phyloP scores from a whole-genome alignment of 352 stramenopile species.

The Phytophthora pisi region DNA sequence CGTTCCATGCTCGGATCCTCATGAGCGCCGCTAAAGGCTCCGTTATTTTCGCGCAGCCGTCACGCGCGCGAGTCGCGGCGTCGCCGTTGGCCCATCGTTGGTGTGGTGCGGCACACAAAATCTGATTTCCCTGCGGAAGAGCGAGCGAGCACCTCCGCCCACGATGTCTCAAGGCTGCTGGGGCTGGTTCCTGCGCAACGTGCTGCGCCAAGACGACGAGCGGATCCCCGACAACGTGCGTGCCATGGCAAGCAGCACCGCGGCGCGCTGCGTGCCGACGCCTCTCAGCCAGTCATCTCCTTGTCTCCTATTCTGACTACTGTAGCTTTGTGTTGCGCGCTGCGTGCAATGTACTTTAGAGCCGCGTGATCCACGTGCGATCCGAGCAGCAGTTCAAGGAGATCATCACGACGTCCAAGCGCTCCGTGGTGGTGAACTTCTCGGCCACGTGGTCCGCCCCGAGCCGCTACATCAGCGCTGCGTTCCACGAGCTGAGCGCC shows the following conservation, averaged over 20 bases:
- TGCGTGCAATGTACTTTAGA: slow-evolving; percentile 33
- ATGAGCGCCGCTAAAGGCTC: neutral
- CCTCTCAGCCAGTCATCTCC: neutral
- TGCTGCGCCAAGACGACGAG: slow-evolving; percentile 59
- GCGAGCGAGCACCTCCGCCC: slow-evolving; percentile 20
- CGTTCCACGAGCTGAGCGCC: slow-evolving; percentile 85
- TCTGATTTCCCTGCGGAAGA: slow-evolving; percentile 14
- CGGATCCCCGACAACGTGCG: slow-evolving; percentile 51
- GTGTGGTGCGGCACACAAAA: slow-evolving; percentile 18
- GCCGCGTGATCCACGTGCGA: slow-evolving; percentile 74
- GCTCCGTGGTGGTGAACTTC: slow-evolving; percentile 86
- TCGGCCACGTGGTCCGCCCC: slow-evolving; percentile 88
- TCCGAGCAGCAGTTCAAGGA: slow-evolving; percentile 80
- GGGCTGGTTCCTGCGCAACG: slow-evolving; percentile 70
- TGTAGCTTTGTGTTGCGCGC: no score
- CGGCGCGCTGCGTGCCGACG: no score
- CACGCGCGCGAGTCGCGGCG: neutral
- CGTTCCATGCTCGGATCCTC: no score
- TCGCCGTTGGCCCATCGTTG: slow-evolving; percentile 9
- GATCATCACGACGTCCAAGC: slow-evolving; percentile 72
- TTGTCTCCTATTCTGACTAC: neutral
- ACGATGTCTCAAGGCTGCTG: slow-evolving; percentile 72
- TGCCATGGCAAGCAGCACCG: neutral
- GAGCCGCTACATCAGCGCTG: slow-evolving; percentile 85
- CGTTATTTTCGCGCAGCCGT: neutral